phyloP scores from a whole-genome alignment of 2,329 filamentous ascomycete species.

The Dactylellina drechsleri region DNA sequence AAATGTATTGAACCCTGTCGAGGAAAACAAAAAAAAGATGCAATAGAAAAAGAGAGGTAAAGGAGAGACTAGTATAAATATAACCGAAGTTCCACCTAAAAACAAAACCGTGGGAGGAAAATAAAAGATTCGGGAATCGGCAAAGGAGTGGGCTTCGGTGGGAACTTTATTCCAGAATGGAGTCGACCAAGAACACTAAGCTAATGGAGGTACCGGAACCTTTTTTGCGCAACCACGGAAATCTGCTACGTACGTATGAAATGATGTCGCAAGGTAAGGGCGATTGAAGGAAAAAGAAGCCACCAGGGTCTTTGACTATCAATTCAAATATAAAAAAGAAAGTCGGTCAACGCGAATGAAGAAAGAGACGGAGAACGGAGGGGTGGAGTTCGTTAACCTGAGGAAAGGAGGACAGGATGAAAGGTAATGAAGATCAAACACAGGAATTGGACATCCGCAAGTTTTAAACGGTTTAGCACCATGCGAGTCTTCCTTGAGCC shows the following conservation, averaged over 20 bases:
- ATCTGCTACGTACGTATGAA: conserved; percentile 5
- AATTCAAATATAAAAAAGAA: conserved; percentile 33
- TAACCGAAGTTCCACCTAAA: conserved; percentile 10
- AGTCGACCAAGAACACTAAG: background rate
- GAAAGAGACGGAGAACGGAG: conserved; percentile 41
- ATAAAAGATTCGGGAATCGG: conserved; percentile 23
- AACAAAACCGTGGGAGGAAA: conserved; percentile 12
- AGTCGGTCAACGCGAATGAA: conserved; percentile 26
- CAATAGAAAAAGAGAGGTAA: background rate
- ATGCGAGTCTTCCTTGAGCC: conserved; percentile 8
- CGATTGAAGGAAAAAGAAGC: conserved; percentile 38
- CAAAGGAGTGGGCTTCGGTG: conserved; percentile 37
- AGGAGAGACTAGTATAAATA: conserved; percentile 18
- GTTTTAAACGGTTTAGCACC: conserved; percentile 49
- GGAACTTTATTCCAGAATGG: conserved; percentile 44
- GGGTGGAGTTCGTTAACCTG: conserved; percentile 38
- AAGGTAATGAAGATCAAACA: conserved; percentile 54
- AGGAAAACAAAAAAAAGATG: conserved; percentile 16
- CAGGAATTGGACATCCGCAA: conserved; percentile 36
- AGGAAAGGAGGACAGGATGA: conserved; percentile 39
- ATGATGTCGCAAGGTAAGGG: conserved; percentile 47
- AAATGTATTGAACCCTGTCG: conserved; percentile 10
- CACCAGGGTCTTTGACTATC: conserved; percentile 50
- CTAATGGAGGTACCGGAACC: conserved; percentile 7
- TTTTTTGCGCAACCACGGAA: conserved; percentile 17